A percentile compares a stretch with the other conserved stretches of the same genome.
Evolutionary conservation across 352 stramenopile species (phyloP).

Genomic region (Phytopythium montanum): DNA sequence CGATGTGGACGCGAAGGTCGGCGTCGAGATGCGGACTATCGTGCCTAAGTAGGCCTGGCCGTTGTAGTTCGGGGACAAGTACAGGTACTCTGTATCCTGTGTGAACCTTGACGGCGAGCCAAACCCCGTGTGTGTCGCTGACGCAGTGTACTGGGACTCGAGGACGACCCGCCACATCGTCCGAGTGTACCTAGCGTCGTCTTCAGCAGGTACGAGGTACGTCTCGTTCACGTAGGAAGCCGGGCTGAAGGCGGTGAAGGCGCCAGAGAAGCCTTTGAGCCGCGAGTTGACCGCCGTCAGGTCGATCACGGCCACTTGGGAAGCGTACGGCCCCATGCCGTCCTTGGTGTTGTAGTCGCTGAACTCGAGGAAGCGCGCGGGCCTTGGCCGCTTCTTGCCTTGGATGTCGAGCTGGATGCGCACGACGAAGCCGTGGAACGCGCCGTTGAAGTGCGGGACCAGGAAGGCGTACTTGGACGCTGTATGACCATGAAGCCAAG

Average conservation of each 20-base stretch:
- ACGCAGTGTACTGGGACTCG: slow-evolving; percentile 40
- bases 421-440: slow-evolving; percentile 59
- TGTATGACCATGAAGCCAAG: slow-evolving; percentile 13
- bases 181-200: slow-evolving; percentile 44
- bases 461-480: slow-evolving; percentile 72
- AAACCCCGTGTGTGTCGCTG: slow-evolving; percentile 33
- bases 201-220: slow-evolving; percentile 37
- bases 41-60: slow-evolving; percentile 41
- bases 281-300: slow-evolving; percentile 37
- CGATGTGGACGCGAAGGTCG: slow-evolving; percentile 39
- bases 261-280: slow-evolving; percentile 55
- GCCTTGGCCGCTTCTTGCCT: slow-evolving; percentile 69
- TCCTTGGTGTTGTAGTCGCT: slow-evolving; percentile 68
- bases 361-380: slow-evolving; percentile 73
- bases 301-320: slow-evolving; percentile 59
- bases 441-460: slow-evolving; percentile 64
- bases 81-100: slow-evolving; percentile 58
- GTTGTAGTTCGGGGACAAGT: slow-evolving; percentile 70
- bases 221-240: slow-evolving; percentile 60
- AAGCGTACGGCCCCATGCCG: slow-evolving; percentile 60
- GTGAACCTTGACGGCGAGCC: slow-evolving; percentile 28
- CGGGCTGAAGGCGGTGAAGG: slow-evolving; percentile 56
- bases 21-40: slow-evolving; percentile 46
- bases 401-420: slow-evolving; percentile 70
- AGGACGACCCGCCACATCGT: slow-evolving; percentile 46